These are phyloP conservation scores for Polyplosphaeria fusca DNA, from an alignment of 495 filamentous ascomycete genomes.

Conservation along the genomic window DNA sequence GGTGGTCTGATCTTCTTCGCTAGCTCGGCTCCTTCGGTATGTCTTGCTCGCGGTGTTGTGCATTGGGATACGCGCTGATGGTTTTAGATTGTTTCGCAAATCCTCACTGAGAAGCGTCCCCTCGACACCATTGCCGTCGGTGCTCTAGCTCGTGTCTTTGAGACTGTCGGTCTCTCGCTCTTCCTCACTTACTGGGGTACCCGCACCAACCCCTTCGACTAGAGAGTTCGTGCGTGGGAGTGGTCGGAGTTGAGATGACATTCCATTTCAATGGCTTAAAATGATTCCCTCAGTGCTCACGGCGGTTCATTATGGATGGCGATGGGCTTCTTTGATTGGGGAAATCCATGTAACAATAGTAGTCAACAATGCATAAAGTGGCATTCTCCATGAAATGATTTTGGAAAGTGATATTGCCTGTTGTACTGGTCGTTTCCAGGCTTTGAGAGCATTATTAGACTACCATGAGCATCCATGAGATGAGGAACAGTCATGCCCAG, in stretches of 20 bases:
- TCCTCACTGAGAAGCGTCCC: constrained; percentile 87
- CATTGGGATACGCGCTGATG: background rate
- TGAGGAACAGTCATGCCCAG: too few species aligned
- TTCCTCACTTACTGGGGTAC: constrained; percentile 98
- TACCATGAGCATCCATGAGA: too few species aligned
- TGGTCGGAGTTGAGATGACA: constrained; percentile 2
- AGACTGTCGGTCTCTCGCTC: constrained; percentile 87
- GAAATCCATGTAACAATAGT: constrained; percentile 10
- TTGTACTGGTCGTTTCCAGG: too few species aligned
- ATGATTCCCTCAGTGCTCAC: constrained; percentile 1
- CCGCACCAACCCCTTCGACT: constrained; percentile 67
- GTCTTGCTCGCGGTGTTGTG: constrained; percentile 38
- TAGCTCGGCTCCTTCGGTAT: constrained; percentile 79
- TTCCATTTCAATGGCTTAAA: constrained; percentile 17
- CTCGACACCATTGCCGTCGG: constrained; percentile 85
- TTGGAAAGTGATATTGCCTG: too few species aligned
- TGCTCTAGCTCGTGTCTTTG: constrained; percentile 75
- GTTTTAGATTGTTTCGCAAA: constrained; percentile 72
- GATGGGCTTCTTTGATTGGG: background rate
- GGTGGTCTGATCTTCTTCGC: constrained; percentile 89
- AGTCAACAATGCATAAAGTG: background rate
- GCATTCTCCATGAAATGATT: too few species aligned
- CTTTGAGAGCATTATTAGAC: too few species aligned
- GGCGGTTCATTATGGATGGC: background rate
- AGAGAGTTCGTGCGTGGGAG: constrained; percentile 16